Evolutionary conservation across 2,329 filamentous ascomycete species (phyloP).

Genomic region (Venturiaceae sp.): DNA sequence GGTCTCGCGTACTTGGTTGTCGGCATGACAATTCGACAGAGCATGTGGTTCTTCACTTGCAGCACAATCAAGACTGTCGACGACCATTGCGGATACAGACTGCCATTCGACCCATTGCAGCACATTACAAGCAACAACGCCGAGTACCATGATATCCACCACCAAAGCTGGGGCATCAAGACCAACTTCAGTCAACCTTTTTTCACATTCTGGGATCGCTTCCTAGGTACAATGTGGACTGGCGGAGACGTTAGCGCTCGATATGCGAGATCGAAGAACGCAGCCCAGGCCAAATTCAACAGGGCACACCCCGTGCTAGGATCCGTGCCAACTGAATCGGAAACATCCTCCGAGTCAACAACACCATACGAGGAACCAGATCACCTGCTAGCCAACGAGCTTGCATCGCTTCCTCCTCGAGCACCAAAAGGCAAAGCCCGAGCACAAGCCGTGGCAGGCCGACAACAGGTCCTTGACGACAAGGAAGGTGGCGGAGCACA

Average conservation of each 20-base stretch:
- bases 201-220: conserved; percentile 89
- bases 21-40: conserved; percentile 75
- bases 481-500: conserved; percentile 22
- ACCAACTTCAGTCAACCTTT: conserved; percentile 85
- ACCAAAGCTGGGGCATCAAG: conserved; percentile 99
- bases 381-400: not conserved
- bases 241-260: conserved; percentile 26
- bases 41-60: conserved; percentile 79
- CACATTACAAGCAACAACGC: conserved; percentile 91
- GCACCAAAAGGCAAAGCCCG: conserved; percentile 26
- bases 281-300: not conserved
- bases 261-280: not conserved
- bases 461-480: conserved; percentile 31
- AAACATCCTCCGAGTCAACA: not conserved
- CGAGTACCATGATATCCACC: conserved; percentile 94
- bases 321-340: not conserved
- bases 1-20: conserved; percentile 74
- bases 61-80: conserved; percentile 95
- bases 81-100: conserved; percentile 92
- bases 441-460: conserved; percentile 26
- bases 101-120: conserved; percentile 92
- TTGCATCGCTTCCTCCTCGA: conserved; percentile 9
- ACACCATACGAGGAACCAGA: conserved; percentile 3
- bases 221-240: conserved; percentile 74
- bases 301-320: not conserved